Base-by-base conservation (phyloP, 352 stramenopile genomes). In the Globisporangium spiculum region DNA sequence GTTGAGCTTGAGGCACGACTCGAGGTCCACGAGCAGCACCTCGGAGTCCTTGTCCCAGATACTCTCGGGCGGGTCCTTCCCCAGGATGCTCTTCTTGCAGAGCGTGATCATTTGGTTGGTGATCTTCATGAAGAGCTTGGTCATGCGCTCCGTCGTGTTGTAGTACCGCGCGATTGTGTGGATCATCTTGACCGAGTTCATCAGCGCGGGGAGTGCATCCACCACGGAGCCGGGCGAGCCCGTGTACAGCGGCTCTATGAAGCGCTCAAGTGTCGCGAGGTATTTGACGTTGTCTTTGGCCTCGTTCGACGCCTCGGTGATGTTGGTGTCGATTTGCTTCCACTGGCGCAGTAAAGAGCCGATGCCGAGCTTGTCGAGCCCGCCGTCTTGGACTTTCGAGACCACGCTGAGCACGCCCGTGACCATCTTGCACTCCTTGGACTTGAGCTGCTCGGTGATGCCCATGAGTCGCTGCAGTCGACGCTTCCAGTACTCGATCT, bases 151-250 rank as follows among this genome's bases (percentile, higher is more conserved):
- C 0, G 89, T 96, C 26, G 90, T 96, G 72, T 96, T 96, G 75
- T 96, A 97, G 66, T 95, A 96, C 1, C 89, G 81, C 3, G 88
- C 85, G 53, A 96, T 97, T 0, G 85, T 94, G 74, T 97, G 88
- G 57, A 97, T 92, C 90, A 97, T 97, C 73, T 96, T 96, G 60
- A 96, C 78, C 1, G 86, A 87, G 74, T 96, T 97, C 84, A 97
- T 91, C 2, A 97, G 78, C n/a, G 89, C 88, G 0, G 89, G 90
- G 9, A 97, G 68, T 0, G 87, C 75, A 34, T 96, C 88, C 8
- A 96, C 75, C 18, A 96, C 86, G 0, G 79, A 71, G 10, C 63
- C 70, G 0, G 87, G 85, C 2, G 81, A 87, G 0, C 81, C 81
- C 9, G 50, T 78, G 67, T 94, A 95, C 44, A 97, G 70, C 6